A percentile compares a stretch with the other conserved stretches of the same genome.
phyloP scores from a whole-genome alignment of 257 asterid genomes.

The Solanum virginianum region DNA sequence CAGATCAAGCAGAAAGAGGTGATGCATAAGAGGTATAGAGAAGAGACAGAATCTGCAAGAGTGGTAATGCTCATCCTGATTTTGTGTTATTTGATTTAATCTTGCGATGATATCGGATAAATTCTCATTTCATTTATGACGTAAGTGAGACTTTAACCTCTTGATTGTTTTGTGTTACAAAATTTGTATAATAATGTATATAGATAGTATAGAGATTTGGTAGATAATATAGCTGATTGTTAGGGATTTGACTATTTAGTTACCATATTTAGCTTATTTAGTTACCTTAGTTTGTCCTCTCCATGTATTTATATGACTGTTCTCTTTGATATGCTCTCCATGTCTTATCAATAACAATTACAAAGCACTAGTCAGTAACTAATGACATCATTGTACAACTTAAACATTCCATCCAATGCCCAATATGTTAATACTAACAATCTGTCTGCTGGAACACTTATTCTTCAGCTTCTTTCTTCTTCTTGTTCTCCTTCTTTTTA shows the following conservation, averaged over 20 bases:
- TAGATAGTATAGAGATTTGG: too few relatives aligned
- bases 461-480: background rate
- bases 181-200: too few relatives aligned
- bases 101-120: too few relatives aligned
- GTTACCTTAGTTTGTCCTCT: too few relatives aligned
- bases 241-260: too few relatives aligned
- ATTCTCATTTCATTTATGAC: too few relatives aligned
- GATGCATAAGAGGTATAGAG: constrained; percentile 73
- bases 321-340: too few relatives aligned
- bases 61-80: constrained; percentile 30
- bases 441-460: background rate
- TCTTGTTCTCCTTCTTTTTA: background rate
- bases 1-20: constrained; percentile 85
- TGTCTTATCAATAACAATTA: background rate
- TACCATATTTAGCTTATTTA: too few relatives aligned
- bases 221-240: too few relatives aligned
- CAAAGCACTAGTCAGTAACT: background rate
- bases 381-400: background rate
- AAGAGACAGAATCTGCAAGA: constrained; percentile 80
- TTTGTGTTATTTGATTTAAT: background rate
- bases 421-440: background rate
- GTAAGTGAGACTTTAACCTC: too few relatives aligned
- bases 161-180: too few relatives aligned
- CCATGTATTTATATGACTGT: too few relatives aligned
- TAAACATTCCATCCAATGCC: background rate